Evolutionary conservation across 2,329 filamentous ascomycete genomes (phyloP).

Genomic region (Alternaria sp.): DNA sequence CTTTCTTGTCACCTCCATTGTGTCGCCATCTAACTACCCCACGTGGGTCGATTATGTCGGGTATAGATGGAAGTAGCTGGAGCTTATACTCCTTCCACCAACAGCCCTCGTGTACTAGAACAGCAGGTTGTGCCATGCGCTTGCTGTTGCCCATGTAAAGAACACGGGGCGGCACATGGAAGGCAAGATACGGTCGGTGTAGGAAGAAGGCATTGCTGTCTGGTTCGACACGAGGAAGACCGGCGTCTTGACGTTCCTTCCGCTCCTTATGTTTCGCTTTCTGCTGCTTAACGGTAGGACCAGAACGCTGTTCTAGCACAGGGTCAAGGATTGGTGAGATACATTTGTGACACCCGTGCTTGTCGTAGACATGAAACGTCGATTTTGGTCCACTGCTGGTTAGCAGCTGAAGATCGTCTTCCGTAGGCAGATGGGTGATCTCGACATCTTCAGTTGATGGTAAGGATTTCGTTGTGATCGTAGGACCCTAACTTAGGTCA

Average conservation of each 20-base stretch:
- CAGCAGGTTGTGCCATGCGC: slow-evolving; percentile 20
- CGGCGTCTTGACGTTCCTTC: slow-evolving; percentile 19
- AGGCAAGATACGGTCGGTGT: slow-evolving; percentile 42
- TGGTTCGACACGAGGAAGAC: slow-evolving; percentile 6
- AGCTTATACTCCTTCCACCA: slow-evolving; percentile 45
- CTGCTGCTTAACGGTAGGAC: slow-evolving; percentile 21
- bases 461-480: background rate
- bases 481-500: background rate
- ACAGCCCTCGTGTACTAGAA: slow-evolving; percentile 36
- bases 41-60: slow-evolving; percentile 39
- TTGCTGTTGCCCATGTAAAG: slow-evolving; percentile 35
- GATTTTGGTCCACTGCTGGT: background rate
- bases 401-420: background rate
- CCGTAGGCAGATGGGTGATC: background rate
- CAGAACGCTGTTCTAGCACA: background rate
- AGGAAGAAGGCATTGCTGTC: slow-evolving; percentile 37
- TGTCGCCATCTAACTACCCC: slow-evolving; percentile 39
- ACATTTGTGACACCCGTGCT: background rate
- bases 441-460: background rate
- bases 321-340: background rate
- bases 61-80: slow-evolving; percentile 37
- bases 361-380: slow-evolving; percentile 6
- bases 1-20: slow-evolving; percentile 24
- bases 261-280: slow-evolving; percentile 19
- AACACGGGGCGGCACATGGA: slow-evolving; percentile 40